Evolutionary conservation across 129 eudicot species (phyloP), one percentile per base, ranked within the genome.

Genomic region (Apium graveolens): DNA sequence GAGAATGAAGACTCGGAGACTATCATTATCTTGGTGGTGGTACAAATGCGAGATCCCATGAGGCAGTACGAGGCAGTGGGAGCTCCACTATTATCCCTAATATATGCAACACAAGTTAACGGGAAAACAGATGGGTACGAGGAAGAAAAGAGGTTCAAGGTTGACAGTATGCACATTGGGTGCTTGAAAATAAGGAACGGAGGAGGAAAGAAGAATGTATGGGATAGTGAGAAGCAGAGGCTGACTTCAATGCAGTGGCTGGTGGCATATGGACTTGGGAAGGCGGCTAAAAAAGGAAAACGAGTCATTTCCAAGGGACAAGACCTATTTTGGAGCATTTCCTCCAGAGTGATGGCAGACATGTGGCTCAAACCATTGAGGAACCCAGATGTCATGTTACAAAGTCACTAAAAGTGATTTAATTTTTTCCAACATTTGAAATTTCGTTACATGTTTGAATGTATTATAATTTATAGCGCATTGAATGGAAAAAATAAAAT

Each of bases 331-430:
- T 95, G 99, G 99, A 95, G 97, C 88, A 82, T 95, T 65, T 92
- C 96, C 8, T 95, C 94, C 0, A 82, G 99, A 9, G 89, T 92
- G 42, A 87, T 95, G 91, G 97, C 97, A 2, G 97, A 95, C 79
- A 91, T 95, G 97, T 95, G 99, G 99, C 99, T 95, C 46, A 92
- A 88, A 78, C 80, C 96, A 24, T 90, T 92, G 74, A 84, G 99
- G 81, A 95, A 91, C 80, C 99, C 99, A 11, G 97, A 95, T 76
- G 90, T 95, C 46, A 95, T 84, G 83, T 92, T 95, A 82, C 73
- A 75, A 74, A 77, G 80, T 91, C 68, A 75, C 18, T 31, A 29
- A 34, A 34, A 44, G 42, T 44, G 13, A 43, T n/a, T 24, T 55
- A 10, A 24, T 53, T 53, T 32, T 80, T 31, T 26, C 21, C 39